phyloP scores from a whole-genome alignment of 2,329 filamentous ascomycete species.

The Akanthomyces dipterigenus region DNA sequence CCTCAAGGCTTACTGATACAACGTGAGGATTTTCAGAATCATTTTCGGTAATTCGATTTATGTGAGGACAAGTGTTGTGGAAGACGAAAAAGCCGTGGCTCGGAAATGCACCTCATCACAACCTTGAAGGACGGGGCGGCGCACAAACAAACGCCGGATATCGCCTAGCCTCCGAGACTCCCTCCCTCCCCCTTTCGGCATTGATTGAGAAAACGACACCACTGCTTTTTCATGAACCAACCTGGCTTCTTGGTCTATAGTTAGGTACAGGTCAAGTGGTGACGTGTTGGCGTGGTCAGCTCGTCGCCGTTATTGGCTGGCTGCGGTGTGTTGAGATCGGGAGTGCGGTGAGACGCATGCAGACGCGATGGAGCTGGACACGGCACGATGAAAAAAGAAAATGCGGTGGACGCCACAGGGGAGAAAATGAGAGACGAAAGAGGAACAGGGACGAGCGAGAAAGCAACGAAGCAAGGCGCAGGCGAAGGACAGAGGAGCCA shows the following conservation, averaged over 20 bases:
- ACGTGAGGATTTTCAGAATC: not conserved
- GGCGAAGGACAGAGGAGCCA: not conserved
- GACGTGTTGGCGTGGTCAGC: not conserved
- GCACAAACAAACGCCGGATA: not conserved
- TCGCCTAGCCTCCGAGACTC: not conserved
- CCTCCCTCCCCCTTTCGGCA: not conserved
- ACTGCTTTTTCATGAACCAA: not conserved
- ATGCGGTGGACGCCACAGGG: no score
- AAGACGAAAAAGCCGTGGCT: not conserved
- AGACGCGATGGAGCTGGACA: not conserved
- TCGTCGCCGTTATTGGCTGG: not conserved
- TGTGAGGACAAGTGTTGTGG: not conserved
- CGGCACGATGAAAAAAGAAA: not conserved
- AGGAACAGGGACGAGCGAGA: not conserved
- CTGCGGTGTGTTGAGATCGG: not conserved
- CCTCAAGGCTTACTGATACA: no score
- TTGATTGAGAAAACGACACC: slow-evolving; percentile 3
- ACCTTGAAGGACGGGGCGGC: not conserved
- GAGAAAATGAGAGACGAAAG: not conserved
- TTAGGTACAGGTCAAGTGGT: not conserved
- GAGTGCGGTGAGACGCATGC: not conserved
- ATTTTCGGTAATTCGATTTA: not conserved
- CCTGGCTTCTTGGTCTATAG: not conserved
- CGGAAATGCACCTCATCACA: not conserved
- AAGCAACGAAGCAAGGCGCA: not conserved